Evolutionary conservation across 345 rosid genomes (phyloP).

Genomic region (Trapa incisa): DNA sequence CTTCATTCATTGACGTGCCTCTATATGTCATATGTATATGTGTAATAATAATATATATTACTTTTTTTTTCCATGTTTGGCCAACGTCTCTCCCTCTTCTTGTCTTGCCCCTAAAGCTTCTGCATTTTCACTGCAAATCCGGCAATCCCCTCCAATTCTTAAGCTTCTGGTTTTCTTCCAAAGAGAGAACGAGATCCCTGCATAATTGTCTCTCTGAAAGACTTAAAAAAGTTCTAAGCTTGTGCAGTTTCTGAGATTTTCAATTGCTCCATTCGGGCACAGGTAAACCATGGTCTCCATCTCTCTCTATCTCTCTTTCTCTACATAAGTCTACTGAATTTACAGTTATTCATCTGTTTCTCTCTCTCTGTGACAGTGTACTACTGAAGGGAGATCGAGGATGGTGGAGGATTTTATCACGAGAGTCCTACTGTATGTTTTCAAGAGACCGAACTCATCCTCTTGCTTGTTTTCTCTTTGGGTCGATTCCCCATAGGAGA

Average conservation of each 20-base stretch:
- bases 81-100: conserved; percentile 2
- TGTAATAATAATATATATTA: not conserved
- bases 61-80: conserved; percentile 5
- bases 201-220: not conserved
- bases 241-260: not conserved
- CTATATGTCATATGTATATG: not conserved
- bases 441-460: not conserved
- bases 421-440: conserved; percentile 12
- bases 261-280: not conserved
- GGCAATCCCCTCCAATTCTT: not conserved
- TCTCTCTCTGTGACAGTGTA: not conserved
- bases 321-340: too few relatives aligned
- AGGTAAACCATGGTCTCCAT: not conserved
- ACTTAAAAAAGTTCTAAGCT: not conserved
- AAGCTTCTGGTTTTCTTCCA: not conserved
- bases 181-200: not conserved
- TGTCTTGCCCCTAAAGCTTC: not conserved
- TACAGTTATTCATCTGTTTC: too few relatives aligned
- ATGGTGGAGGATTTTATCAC: conserved; percentile 19
- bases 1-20: too few relatives aligned
- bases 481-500: too few relatives aligned
- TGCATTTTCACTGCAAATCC: not conserved
- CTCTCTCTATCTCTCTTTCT: not conserved
- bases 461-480: not conserved
- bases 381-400: not conserved